phyloP scores from a whole-genome alignment of 768 basidiomycete species.

The Amanita subjunquillea region DNA sequence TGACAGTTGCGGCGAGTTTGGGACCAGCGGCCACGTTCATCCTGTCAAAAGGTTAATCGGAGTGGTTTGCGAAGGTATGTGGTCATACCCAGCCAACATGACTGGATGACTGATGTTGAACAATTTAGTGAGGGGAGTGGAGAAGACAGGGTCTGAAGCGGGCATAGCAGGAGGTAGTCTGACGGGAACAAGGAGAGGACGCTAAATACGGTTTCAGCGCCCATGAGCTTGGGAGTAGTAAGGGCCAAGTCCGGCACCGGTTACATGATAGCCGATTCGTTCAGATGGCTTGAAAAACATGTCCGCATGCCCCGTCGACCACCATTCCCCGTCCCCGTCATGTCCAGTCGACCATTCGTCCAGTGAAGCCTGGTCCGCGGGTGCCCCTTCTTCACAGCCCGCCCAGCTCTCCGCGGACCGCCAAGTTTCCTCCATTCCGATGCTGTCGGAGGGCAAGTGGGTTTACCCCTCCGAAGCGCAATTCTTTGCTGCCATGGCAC shows the following conservation, averaged over 20 bases:
- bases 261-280: background rate
- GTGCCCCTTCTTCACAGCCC: slow-evolving; percentile 10
- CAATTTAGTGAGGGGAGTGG: slow-evolving; percentile 63
- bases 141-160: slow-evolving; percentile 53
- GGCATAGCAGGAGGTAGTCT: slow-evolving; percentile 36
- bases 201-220: background rate
- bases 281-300: too few relatives aligned
- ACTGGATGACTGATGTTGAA: slow-evolving; percentile 79
- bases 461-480: slow-evolving; percentile 98
- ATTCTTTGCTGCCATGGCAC: slow-evolving; percentile 94
- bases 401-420: slow-evolving; percentile 56
- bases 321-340: slow-evolving; percentile 14
- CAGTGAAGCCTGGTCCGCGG: slow-evolving; percentile 32
- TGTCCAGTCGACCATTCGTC: slow-evolving; percentile 33
- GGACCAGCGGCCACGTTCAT: slow-evolving; percentile 88
- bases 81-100: slow-evolving; percentile 59
- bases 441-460: slow-evolving; percentile 67
- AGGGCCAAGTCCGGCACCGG: background rate
- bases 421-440: slow-evolving; percentile 84
- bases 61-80: background rate
- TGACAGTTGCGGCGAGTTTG: slow-evolving; percentile 78
- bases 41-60: slow-evolving; percentile 19
- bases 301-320: slow-evolving; percentile 37
- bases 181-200: background rate
- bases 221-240: background rate